Base-by-base conservation (phyloP, 2,329 filamentous ascomycete genomes). In the Hymenoscyphus scutula region DNA sequence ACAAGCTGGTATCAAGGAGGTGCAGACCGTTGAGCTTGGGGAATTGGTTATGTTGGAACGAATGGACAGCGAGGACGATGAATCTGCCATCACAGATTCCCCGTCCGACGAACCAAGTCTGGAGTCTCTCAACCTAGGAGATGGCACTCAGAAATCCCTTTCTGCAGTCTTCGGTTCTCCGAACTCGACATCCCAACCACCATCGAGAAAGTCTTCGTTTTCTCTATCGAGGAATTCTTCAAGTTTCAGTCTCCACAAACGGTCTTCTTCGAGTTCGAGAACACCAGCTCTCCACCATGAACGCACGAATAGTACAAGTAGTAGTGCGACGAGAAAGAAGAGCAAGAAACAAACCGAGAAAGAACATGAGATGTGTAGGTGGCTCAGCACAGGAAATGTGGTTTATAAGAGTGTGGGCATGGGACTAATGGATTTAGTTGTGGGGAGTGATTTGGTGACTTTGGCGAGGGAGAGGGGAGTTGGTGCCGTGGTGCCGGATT, bases 21-120 rank as follows among this genome's bases (percentile, higher is more conserved):
- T 86, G 54, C 89, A 96, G 69, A 82, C 97, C 3, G 90, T 97
- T 0, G 94, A 97, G 75, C 78, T 97, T 1, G 94, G 93, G 3
- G 93, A 97, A 73, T 78, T 97, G 3, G 83, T 86, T 13, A 85
- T 87, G 82, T 79, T 88, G 32, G 80, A 82, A 69, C 59, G 68
- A 15, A 62, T 65, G 62, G 64, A 59, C 13, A 48, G 38, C 3
- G 60, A 69, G n/a, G 41, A 65, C 29, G 34, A 60, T 6, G 38
- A 37, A 10, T 51, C 45, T 13, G 10, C 54, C 15, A 51, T 56
- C 11, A 59, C 61, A 27, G 58, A 59, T 61, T 32, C 17, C 15
- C 41, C 48, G 3, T 17, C 23, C 7, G 38, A 48, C 5, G n/a
- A 32, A 19, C 60, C 30, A 4, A 32, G 55, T 8, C 11, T 64